Percentiles rank a stretch among this genome's conserved stretches.
phyloP scores from a whole-genome alignment of 1,284 basidiomycete genomes.

The Trametes sp. region DNA sequence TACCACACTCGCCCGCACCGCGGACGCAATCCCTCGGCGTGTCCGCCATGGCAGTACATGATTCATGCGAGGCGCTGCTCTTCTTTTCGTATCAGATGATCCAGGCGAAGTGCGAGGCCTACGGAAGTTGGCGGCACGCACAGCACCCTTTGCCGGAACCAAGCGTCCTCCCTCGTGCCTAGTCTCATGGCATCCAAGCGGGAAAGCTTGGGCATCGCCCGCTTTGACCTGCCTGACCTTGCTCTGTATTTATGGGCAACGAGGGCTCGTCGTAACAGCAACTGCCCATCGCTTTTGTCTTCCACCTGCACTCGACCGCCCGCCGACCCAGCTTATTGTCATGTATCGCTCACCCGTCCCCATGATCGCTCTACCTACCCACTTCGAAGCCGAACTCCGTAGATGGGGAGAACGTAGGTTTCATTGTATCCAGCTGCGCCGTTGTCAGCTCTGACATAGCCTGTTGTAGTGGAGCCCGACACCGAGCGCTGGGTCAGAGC shows the following conservation, averaged over 20 bases:
- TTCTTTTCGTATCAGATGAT: no score
- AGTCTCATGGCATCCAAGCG: not conserved
- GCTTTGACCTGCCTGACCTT: not conserved
- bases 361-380: not conserved
- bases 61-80: no score
- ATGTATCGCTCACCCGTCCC: not conserved
- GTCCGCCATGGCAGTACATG: no score
- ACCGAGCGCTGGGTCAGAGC: not conserved
- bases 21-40: no score
- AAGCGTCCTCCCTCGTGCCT: not conserved
- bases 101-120: not conserved
- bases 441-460: not conserved
- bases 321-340: not conserved
- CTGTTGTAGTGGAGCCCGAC: not conserved
- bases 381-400: not conserved
- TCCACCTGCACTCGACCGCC: not conserved
- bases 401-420: not conserved
- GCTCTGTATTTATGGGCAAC: not conserved
- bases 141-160: not conserved
- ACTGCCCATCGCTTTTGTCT: not conserved
- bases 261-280: not conserved
- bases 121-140: no score
- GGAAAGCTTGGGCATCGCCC: not conserved
- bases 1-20: no score
- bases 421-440: not conserved